phyloP scores from a whole-genome alignment of 1,284 basidiomycete species.

The Golubevia sp. region DNA sequence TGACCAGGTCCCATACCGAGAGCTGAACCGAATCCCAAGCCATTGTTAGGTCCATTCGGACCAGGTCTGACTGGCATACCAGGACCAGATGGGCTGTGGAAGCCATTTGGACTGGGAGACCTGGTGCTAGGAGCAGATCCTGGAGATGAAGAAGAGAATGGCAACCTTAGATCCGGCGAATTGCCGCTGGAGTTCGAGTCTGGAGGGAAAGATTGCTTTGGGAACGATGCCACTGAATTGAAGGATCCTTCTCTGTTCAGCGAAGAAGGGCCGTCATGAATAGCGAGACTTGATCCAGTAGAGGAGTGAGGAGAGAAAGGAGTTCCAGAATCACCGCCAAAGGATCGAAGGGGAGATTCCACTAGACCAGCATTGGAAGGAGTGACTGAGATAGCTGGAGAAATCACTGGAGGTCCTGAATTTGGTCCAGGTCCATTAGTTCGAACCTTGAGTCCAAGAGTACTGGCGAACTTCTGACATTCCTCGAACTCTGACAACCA shows the following conservation, averaged over 20 bases:
- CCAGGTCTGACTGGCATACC: constrained; percentile 1
- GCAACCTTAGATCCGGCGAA: constrained; percentile 23
- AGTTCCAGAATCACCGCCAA: not conserved
- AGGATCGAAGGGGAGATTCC: not conserved
- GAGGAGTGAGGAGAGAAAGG: constrained; percentile 11
- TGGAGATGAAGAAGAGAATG: constrained; percentile 4
- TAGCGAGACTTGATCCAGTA: constrained; percentile 2
- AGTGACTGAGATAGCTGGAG: constrained; percentile 45
- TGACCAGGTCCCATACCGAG: not conserved
- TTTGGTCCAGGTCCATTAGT: constrained; percentile 12
- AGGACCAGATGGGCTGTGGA: not conserved
- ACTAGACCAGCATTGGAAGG: constrained; percentile 22
- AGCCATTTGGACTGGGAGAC: constrained; percentile 1
- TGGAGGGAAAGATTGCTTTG: constrained; percentile 15
- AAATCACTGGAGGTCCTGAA: constrained; percentile 15
- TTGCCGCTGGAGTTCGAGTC: constrained; percentile 12
- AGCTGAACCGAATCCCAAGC: not conserved
- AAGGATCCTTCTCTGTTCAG: constrained; percentile 26
- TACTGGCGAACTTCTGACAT: constrained; percentile 16
- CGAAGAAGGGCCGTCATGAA: not conserved
- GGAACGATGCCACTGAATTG: constrained; percentile 40
- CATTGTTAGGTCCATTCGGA: constrained; percentile 1
- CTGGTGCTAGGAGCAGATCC: not conserved
- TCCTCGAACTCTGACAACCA: constrained; percentile 48
- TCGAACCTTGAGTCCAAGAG: constrained; percentile 39